Base-by-base conservation (phyloP, 495 filamentous ascomycete genomes). In the Acidiella bohemica region DNA sequence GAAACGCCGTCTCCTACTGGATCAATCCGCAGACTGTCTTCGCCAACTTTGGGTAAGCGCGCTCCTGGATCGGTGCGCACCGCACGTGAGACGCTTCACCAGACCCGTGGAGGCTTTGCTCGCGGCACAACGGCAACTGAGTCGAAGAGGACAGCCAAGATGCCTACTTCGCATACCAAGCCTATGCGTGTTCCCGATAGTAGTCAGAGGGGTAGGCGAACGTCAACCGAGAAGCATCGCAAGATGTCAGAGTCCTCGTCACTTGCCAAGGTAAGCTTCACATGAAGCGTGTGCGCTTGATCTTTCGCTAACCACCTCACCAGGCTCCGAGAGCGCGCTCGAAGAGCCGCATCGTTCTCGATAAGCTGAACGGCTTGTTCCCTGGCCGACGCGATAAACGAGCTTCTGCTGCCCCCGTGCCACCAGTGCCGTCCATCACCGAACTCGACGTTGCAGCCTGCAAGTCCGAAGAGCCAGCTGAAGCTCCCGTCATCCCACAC, bases 351-450 rank as follows among this genome's bases (percentile, higher is more conserved):
- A 19, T 25, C 18, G 37, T 51, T 6, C 32, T 51, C 16, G 43
- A 51, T 32, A 51, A 46, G 39, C 26, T 51, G 12, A 37, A 42
- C 16, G 39, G 38, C n/a, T 28, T 51, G 5, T 51, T 50, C 32
- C 31, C 36, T 5, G 20, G 18, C 24, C 46, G 32, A 43, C 36
- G 39, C 11, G 47, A 51, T 3, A 50, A 40, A 32, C 27, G 36
- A 22, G 25, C 2, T 23, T 16, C 25, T 8, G 16, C n/a, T n/a
- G n/a, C n/a, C n/a, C n/a, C 13, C 1, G 25, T 31, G 24, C 42
- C 37, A 8, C 37, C 42, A 18, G 30, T 41, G 2, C 42, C 43
- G 27, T 22, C 36, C 13, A 42, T 50, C 19, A 32, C 18, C 17
- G 31, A 45, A 18, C 12, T 35, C 19, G 23, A n/a, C 19, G 25